phyloP scores from a whole-genome alignment of 768 basidiomycete genomes.

The Lactifluus rugatus region DNA sequence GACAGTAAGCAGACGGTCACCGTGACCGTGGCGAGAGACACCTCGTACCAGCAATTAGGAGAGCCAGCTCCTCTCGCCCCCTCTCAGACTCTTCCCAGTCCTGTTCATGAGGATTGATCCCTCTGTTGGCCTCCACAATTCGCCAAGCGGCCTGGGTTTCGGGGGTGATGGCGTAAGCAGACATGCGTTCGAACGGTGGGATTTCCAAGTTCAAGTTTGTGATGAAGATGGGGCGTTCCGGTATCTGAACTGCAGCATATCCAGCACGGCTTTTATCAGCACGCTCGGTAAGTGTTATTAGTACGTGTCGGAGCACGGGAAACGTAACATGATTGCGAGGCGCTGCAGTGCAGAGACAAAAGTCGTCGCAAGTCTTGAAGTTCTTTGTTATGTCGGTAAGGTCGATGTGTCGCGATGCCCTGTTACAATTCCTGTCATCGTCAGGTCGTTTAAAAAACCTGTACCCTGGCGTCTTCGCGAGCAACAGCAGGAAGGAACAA shows the following conservation, averaged over 20 bases:
- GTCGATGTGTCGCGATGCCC: not conserved
- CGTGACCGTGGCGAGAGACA: too few species aligned
- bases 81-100: not conserved
- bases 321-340: not conserved
- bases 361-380: not conserved
- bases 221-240: not conserved
- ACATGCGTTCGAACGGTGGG: not conserved
- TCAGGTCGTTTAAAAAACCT: not conserved
- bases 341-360: not conserved
- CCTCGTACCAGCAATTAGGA: not conserved
- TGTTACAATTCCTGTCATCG: not conserved
- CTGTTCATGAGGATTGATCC: not conserved
- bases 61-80: not conserved
- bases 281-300: not conserved
- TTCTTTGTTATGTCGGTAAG: not conserved
- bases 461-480: not conserved
- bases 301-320: not conserved
- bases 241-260: not conserved
- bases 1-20: not conserved
- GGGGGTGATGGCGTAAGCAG: not conserved
- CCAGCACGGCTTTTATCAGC: not conserved
- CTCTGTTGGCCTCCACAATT: not conserved
- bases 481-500: not conserved
- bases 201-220: not conserved
- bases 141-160: not conserved